phyloP scores from a whole-genome alignment of 139 green algal genomes.

The Zygnema cylindricum region DNA sequence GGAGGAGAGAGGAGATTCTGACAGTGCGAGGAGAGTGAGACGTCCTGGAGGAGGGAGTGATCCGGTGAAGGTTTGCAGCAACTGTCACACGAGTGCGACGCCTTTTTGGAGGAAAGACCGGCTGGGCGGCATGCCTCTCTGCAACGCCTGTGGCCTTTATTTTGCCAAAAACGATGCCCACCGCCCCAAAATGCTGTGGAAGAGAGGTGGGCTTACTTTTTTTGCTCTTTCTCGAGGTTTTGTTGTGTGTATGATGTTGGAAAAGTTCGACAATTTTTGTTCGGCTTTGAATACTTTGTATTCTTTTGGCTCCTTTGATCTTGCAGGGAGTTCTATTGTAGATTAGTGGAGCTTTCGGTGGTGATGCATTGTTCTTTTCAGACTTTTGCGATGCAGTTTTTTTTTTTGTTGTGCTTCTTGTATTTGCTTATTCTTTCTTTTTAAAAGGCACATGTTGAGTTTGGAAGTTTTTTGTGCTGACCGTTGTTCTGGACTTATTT shows the following conservation, averaged over 20 bases:
- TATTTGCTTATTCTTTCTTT: no score
- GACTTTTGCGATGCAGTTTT: background rate
- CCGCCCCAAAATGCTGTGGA: conserved; percentile 87
- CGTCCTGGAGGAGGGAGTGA: background rate
- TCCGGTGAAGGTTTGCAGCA: conserved; percentile 86
- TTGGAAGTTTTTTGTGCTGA: no score
- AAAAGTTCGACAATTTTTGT: background rate
- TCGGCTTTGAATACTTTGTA: background rate
- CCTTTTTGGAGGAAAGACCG: conserved; percentile 96
- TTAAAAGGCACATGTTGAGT: no score
- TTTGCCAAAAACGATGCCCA: conserved; percentile 90
- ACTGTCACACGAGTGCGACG: conserved; percentile 85
- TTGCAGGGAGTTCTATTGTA: no score
- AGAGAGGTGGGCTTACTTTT: conserved; percentile 50
- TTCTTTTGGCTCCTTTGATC: background rate
- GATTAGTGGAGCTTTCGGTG: background rate
- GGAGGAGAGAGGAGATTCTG: background rate
- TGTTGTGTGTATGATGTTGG: no score
- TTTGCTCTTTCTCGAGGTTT: background rate
- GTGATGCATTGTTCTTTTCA: background rate
- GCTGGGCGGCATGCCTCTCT: conserved; percentile 81
- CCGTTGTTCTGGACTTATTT: background rate
- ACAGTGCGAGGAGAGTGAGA: background rate
- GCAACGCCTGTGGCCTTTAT: conserved; percentile 96
- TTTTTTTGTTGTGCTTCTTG: no score